Base-by-base conservation (phyloP, 192 early-diverging fungal species). In the Ambispora gerdemannii region DNA sequence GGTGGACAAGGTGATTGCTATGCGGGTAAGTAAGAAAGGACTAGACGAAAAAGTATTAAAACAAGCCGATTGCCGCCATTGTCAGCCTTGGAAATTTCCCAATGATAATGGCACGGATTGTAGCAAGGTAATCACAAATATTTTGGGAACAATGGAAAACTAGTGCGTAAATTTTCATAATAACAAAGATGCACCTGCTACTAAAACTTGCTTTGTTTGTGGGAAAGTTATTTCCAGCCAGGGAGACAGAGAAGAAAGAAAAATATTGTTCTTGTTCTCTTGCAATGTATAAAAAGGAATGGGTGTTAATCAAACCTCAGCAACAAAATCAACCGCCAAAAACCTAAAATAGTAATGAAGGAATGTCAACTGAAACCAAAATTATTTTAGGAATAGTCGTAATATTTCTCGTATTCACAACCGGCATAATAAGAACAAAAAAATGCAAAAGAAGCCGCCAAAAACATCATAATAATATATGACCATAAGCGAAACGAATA, bases 401-500 rank as follows among this genome's bases (percentile, higher is more conserved):
- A 61, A 31, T 61, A 61, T 3, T 30, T 30, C 20, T 61, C 4
- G 7, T 30, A 30, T 34, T 61, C 8, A 31, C 33, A 30, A 6
- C 31, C 6, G 28, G 17, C 30, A 22, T 61, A 10, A 47, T 53
- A 28, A 7, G 59, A 30, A 7, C 7, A n/a, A 28, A 31, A 31
- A 61, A 15, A 30, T 61, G 4, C 25, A 30, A 61, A 61, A 61
- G 20, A 61, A 61, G n/a, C 4, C 4, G n/a, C 17, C 6, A 61
- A 61, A 31, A 61, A 61, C 3, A 6, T 13, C 7, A 28, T 4
- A 33, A 61, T 22, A 61, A 61, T 61, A 61, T 61, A 61, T 61
- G 59, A 31, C 59, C 59, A 61, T 30, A 61, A 61, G 20, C 33
- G 31, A 61, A 61, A 61, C 30, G 20, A 61, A 61, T 61, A 61